These are phyloP conservation scores for Nakazawaea holstii DNA, from an alignment of 805 yeast species.

Conservation along the genomic window DNA sequence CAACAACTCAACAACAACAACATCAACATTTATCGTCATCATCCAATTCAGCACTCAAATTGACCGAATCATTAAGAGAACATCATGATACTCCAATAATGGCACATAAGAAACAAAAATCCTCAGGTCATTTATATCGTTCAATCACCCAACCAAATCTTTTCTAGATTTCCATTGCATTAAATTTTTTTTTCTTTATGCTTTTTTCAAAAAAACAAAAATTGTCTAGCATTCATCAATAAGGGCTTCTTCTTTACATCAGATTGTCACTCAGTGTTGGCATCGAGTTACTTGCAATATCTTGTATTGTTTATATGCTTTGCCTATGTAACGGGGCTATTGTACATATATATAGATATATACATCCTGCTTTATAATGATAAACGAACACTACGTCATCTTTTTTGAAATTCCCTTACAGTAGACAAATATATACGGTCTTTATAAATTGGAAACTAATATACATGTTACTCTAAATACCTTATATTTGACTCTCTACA, in stretches of 20 bases:
- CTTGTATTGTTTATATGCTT: too few species aligned
- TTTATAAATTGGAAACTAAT: neutral
- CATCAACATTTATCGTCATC: neutral
- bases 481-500: slow-evolving; percentile 28
- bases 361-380: too few species aligned
- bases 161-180: neutral
- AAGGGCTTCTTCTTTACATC: too few species aligned
- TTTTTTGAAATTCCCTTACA: too few species aligned
- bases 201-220: neutral
- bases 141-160: slow-evolving; percentile 6
- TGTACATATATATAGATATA: too few species aligned
- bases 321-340: too few species aligned
- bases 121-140: slow-evolving; percentile 4
- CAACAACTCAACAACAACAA: neutral
- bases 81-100: slow-evolving; percentile 27
- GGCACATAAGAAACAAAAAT: slow-evolving; percentile 14
- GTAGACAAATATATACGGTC: too few species aligned
- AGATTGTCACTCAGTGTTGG: too few species aligned
- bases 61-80: slow-evolving; percentile 17
- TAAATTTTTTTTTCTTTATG: neutral
- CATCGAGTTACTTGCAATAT: too few species aligned
- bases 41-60: slow-evolving; percentile 3
- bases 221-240: neutral
- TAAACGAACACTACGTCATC: too few species aligned
- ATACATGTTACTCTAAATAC: neutral